phyloP scores from a whole-genome alignment of 352 stramenopile species.

The Chrysophaeum taylorii region DNA sequence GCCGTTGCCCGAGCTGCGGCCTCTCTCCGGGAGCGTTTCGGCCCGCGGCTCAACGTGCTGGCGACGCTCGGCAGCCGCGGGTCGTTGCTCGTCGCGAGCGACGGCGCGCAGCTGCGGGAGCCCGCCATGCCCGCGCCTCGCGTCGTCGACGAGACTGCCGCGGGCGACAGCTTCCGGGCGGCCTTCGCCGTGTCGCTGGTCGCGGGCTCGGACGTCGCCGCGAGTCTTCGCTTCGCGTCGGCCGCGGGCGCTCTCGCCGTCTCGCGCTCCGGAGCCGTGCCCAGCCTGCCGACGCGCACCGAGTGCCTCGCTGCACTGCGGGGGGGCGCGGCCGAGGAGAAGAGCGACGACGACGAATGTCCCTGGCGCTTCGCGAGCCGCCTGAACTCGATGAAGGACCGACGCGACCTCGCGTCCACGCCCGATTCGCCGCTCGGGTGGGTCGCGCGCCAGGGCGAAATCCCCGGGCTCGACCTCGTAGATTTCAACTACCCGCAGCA shows the following conservation, averaged over 20 bases:
- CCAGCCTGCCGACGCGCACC: conserved; percentile 35
- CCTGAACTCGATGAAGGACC: conserved; percentile 57
- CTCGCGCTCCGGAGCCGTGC: conserved; percentile 38
- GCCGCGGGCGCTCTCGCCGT: conserved; percentile 44
- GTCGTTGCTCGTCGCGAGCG: conserved; percentile 34
- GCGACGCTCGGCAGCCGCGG: conserved; percentile 39
- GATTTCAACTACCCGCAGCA: conserved; percentile 62
- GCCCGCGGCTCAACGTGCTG: conserved; percentile 32
- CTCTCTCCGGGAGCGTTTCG: conserved; percentile 27
- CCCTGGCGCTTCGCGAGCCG: conserved; percentile 45
- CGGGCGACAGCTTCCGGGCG: conserved; percentile 50
- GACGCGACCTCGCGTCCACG: conserved; percentile 35
- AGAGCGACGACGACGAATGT: conserved; percentile 30
- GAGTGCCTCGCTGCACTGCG: conserved; percentile 32
- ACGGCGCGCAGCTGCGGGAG: background rate
- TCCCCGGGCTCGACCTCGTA: conserved; percentile 43
- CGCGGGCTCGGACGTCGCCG: conserved; percentile 10
- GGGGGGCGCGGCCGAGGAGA: conserved; percentile 23
- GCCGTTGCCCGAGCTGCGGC: conserved; percentile 17
- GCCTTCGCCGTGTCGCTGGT: conserved; percentile 46
- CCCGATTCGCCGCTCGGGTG: conserved; percentile 35
- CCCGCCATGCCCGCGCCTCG: background rate
- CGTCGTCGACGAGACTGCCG: conserved; percentile 49
- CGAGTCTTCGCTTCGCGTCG: conserved; percentile 38
- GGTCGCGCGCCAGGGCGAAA: conserved; percentile 38